phyloP scores from a whole-genome alignment of 2,329 filamentous ascomycete genomes.

The Verticillium longisporum region DNA sequence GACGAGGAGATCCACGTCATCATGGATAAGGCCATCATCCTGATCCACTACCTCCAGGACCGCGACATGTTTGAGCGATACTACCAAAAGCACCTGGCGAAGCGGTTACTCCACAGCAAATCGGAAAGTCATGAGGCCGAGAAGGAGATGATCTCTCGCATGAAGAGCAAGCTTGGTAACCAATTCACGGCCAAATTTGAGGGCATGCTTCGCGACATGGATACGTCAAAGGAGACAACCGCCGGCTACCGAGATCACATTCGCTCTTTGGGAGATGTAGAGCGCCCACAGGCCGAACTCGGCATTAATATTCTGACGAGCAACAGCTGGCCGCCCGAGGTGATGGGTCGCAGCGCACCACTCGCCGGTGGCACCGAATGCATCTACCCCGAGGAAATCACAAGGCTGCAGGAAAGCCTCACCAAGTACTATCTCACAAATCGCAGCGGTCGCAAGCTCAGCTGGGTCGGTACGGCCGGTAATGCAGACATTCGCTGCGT shows the following conservation, averaged over 20 bases:
- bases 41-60: constrained; percentile 83
- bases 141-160: constrained; percentile 89
- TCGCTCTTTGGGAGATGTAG: constrained; percentile 38
- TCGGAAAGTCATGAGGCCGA: constrained; percentile 89
- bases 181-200: constrained; percentile 91
- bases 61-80: constrained; percentile 95
- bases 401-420: constrained; percentile 74
- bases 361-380: constrained; percentile 47
- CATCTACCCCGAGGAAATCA: constrained; percentile 69
- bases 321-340: constrained; percentile 91
- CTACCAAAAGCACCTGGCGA: constrained; percentile 94
- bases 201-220: constrained; percentile 97
- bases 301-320: constrained; percentile 81
- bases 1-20: constrained; percentile 79
- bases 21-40: constrained; percentile 80
- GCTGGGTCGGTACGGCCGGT: constrained; percentile 68
- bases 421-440: constrained; percentile 82
- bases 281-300: constrained; percentile 66
- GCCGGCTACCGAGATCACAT: constrained; percentile 67
- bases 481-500: constrained; percentile 80
- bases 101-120: constrained; percentile 79
- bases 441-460: constrained; percentile 80
- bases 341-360: constrained; percentile 60
- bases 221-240: constrained; percentile 77
- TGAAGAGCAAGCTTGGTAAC: constrained; percentile 95